Evolutionary conservation across 2,329 filamentous ascomycete genomes (phyloP).

Genomic region (Teratosphaeria pseudoeucalypti): DNA sequence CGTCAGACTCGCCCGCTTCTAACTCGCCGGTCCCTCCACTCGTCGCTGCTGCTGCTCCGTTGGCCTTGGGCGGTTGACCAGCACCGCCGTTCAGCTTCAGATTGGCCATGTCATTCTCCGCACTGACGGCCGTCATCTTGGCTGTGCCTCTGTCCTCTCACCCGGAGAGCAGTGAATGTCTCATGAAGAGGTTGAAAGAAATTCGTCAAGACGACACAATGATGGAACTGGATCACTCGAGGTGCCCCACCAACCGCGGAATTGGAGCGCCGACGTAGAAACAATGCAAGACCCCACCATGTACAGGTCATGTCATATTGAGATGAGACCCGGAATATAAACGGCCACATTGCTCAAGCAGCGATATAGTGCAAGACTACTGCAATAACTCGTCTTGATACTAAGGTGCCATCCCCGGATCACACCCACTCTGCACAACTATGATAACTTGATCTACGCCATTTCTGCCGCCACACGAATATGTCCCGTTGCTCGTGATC

Average conservation of each 20-base stretch:
- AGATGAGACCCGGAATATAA: too few species aligned
- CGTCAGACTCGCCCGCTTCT: constrained; percentile 26
- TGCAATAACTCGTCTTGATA: too few species aligned
- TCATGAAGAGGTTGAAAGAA: neutral
- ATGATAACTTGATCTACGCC: neutral
- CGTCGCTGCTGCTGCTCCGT: constrained; percentile 10
- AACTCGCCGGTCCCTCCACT: constrained; percentile 21
- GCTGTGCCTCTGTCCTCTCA: neutral
- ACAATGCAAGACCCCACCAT: too few species aligned
- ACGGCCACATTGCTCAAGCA: too few species aligned
- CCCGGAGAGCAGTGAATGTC: neutral
- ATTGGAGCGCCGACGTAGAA: neutral
- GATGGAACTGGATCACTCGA: neutral
- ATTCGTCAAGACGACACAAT: neutral
- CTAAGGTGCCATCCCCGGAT: too few species aligned
- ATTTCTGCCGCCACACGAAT: neutral
- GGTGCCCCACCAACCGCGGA: neutral
- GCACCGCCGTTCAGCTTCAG: constrained; percentile 14
- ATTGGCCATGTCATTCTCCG: constrained; percentile 17
- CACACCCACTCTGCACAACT: neutral
- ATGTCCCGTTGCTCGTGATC: neutral
- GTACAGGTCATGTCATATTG: too few species aligned
- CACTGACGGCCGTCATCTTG: constrained; percentile 21
- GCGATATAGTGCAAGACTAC: too few species aligned
- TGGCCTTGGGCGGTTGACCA: constrained; percentile 11